Base-by-base conservation (phyloP, 2,329 filamentous ascomycete species). In the Magnaporthales sp. region DNA sequence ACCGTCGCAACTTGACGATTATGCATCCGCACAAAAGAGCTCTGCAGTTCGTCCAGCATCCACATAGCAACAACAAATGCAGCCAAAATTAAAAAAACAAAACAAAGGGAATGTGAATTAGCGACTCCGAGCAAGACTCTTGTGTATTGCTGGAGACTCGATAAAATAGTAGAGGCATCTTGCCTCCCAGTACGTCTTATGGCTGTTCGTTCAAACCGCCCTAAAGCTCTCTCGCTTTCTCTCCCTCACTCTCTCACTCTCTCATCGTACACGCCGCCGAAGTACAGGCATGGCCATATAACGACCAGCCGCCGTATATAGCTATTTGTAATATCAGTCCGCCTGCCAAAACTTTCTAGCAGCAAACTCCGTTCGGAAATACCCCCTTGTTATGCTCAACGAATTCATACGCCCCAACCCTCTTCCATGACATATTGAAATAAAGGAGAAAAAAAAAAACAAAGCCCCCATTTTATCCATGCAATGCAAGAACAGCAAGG, bases 41-140 rank as follows among this genome's bases (percentile, higher is more conserved):
- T 15, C 10, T 51, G 24, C n/a, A 11, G 30, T 54, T 10, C 11
- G 11, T 64, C 10, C 15, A 26, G 15, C 62, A 32, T 64, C 30
- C 62, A 46, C 6, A 30, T 51, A 27, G n/a, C 62, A 32, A 27
- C 24, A 62, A 64, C 10, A 64, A 46, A 13, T 24, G 31, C 24
- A 27, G 6, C 13, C 19, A 38, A 51, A 26, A 19, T 9, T 27
- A 3, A 27, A 38, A 26, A 15, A 29, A 62, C 29, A 27, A 4
- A 32, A 64, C 62, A 32, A 64, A 62, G 38, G 62, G 62, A 64
- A 63, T 46, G 19, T 64, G 32, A 46, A 64, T 64, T 64, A 64
- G 62, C 62, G 38, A 64, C 15, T 64, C 38, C 62, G 27, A 64
- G 31, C 30, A 26, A 54, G 2, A 24, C 24, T 46, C 4, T 26